These are phyloP conservation scores for Torulaspora quercuum DNA, from an alignment of 805 yeast species.

Conservation along the genomic window DNA sequence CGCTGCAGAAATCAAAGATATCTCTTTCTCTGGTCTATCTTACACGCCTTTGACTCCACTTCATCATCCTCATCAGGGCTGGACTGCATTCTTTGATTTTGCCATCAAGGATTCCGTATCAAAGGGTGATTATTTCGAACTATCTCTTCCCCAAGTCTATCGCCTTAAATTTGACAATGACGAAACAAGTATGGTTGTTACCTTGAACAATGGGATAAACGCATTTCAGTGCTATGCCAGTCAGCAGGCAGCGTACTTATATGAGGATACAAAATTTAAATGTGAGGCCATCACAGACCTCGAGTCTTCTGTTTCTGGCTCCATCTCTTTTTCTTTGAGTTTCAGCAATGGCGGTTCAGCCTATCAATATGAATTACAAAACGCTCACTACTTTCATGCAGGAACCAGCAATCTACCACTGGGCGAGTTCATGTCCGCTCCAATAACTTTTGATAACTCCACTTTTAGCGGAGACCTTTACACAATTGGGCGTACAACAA, in stretches of 20 bases:
- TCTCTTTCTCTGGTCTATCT: slow-evolving; percentile 17
- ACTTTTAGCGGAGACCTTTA: slow-evolving; percentile 20
- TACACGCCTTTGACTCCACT: slow-evolving; percentile 16
- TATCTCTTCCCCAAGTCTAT: slow-evolving; percentile 35
- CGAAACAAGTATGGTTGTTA: slow-evolving; percentile 19
- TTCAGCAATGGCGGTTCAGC: slow-evolving; percentile 39
- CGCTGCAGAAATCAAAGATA: slow-evolving; percentile 16
- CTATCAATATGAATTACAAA: slow-evolving; percentile 32
- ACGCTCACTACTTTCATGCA: slow-evolving; percentile 29
- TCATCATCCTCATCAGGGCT: slow-evolving; percentile 32
- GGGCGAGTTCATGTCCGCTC: slow-evolving; percentile 26
- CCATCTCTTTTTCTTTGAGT: slow-evolving; percentile 30
- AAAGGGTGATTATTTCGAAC: slow-evolving; percentile 29
- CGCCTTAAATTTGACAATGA: slow-evolving; percentile 35
- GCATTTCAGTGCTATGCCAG: slow-evolving; percentile 34
- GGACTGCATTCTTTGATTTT: slow-evolving; percentile 36
- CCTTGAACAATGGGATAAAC: slow-evolving; percentile 26
- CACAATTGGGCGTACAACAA: slow-evolving; percentile 34
- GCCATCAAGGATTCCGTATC: slow-evolving; percentile 20
- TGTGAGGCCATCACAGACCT: slow-evolving; percentile 31
- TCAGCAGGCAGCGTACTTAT: slow-evolving; percentile 38
- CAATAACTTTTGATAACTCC: slow-evolving; percentile 29
- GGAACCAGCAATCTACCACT: slow-evolving; percentile 34
- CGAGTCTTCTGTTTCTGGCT: slow-evolving; percentile 28
- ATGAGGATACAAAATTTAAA: slow-evolving; percentile 30